Base-by-base conservation (phyloP, 805 yeast species). In the Phaffomyces antillensis region DNA sequence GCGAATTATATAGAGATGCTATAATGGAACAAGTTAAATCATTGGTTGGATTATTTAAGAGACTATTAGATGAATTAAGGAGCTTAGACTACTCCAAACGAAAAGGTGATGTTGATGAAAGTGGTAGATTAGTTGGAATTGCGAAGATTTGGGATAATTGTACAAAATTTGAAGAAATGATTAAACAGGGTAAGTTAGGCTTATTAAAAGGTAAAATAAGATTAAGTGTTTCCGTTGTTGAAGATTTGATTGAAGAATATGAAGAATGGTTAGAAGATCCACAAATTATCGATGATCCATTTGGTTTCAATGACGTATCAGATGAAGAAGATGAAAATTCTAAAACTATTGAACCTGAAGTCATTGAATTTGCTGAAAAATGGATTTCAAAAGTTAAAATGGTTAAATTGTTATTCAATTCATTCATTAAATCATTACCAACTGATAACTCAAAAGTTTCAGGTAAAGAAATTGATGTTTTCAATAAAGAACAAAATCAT, bases 101-200 rank as follows among this genome's bases (percentile, higher is more conserved):
- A 36, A 44, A 44, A 8, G 53, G 52, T n/a, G 45, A 46, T 7
- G 54, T 48, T 4, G 53, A 57, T 10, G 56, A 54, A 4, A 59
- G 60, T 3, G 70, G 55, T 4, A 68, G 90, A 53, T 63, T 86
- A 28, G 63, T 77, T 1, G 67, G 77, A 0, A 76, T 85, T 18
- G 93, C 89, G 15, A 73, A 75, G 56, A 67, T 86, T 5, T 86
- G 95, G 95, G 71, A 77, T n/a, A 60, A 67, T 31, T 82, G 89
- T 58, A 85, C 80, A 45, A 53, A 57, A 0, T 42, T 84, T 9
- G 60, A 63, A 11, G 59, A 62, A 9, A 56, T 76, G 17, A 53
- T 76, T 6, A 63, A 66, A 18, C 63, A 59, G 23, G 88, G 88
- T 0, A 73, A 77, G 40, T 49, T 77, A 16, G 83, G 80, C 2